Conservation (phyloP, 225 moss, liverwort and hornwort genomes). For the Anthoceros angustus region DNA sequence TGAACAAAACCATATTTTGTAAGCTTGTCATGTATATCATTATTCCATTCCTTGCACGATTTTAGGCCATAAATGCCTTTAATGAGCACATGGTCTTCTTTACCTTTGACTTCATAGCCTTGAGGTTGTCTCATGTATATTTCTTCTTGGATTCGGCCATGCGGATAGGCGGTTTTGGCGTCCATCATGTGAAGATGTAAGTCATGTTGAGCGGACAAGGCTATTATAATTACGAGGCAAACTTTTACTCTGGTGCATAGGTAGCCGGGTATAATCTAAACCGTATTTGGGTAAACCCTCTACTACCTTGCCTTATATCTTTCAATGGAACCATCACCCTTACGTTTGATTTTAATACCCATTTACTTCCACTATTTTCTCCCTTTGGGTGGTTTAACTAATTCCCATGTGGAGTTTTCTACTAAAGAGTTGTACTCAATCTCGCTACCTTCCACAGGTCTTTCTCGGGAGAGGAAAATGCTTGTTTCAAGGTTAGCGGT, state of each 20-base stretch:
- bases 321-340: not conserved
- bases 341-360: slow-evolving; percentile 4
- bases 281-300: slow-evolving; percentile 2
- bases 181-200: slow-evolving; percentile 7
- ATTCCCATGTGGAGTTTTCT: slow-evolving; percentile 6
- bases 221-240: not conserved
- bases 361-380: not conserved
- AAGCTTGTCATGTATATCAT: not conserved
- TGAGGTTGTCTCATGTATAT: slow-evolving; percentile 8
- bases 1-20: not conserved
- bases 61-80: slow-evolving; percentile 8
- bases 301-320: slow-evolving; percentile 1
- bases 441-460: slow-evolving; percentile 1
- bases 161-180: not conserved
- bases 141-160: slow-evolving; percentile 3
- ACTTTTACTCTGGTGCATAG: not conserved
- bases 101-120: not conserved
- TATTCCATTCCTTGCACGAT: not conserved
- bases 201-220: not conserved
- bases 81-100: not conserved
- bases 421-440: not conserved
- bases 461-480: not conserved
- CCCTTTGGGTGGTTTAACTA: not conserved
- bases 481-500: not conserved
- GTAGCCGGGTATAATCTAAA: not conserved